Evolutionary conservation across 306 rosid species (phyloP).

Genomic region (Chamaecrista fasciculata): DNA sequence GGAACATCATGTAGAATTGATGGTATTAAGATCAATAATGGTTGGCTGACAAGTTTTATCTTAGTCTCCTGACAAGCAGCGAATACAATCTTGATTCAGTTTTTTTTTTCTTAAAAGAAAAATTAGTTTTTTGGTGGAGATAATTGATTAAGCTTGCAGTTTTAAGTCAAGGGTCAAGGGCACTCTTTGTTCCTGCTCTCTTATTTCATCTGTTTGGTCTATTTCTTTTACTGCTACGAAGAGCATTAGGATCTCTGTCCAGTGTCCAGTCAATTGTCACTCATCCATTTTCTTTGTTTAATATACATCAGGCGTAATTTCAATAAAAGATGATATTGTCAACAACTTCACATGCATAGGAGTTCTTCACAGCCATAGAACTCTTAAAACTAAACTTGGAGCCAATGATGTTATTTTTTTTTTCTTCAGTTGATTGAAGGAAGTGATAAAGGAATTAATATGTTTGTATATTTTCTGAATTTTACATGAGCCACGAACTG

Average conservation of each 20-base stretch:
- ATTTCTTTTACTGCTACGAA: not conserved
- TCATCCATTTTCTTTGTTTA: not conserved
- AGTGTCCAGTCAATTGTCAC: not conserved
- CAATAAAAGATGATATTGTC: slow-evolving; percentile 4
- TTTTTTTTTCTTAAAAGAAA: not conserved
- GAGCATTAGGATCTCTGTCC: not conserved
- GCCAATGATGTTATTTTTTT: no score
- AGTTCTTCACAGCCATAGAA: no score
- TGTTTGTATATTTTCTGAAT: no score
- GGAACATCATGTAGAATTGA: not conserved
- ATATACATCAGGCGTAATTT: not conserved
- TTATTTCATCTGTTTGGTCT: not conserved
- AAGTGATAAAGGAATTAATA: no score
- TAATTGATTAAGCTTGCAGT: not conserved
- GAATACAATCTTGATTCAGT: not conserved
- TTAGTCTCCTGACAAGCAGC: not conserved
- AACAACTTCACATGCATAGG: not conserved
- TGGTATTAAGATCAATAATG: not conserved
- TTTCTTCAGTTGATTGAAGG: no score
- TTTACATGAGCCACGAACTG: no score
- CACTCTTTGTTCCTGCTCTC: not conserved
- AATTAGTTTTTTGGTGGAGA: not conserved
- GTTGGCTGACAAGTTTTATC: not conserved
- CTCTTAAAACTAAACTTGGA: no score
- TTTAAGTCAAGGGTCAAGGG: not conserved